phyloP scores from a whole-genome alignment of 1,139 yeast genomes.

The Kurtzmaniella quercitrusa region DNA sequence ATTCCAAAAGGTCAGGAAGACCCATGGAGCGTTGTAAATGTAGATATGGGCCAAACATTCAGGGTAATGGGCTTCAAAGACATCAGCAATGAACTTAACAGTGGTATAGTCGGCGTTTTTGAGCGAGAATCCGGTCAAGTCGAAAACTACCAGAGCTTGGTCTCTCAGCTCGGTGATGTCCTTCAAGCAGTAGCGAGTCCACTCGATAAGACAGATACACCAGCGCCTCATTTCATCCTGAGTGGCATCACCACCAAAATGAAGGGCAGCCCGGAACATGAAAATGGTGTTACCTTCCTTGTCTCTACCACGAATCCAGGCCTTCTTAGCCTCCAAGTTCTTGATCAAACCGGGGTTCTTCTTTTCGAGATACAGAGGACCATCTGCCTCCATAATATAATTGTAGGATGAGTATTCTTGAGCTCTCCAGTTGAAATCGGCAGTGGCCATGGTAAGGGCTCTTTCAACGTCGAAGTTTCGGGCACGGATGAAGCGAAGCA shows the following conservation, averaged over 20 bases:
- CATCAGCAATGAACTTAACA: constrained; percentile 41
- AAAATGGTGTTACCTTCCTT: constrained; percentile 34
- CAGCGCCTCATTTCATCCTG: constrained; percentile 35
- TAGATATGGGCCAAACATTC: constrained; percentile 39
- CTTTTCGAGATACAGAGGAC: constrained; percentile 27
- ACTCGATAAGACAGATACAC: constrained; percentile 37
- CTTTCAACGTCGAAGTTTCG: constrained; percentile 36
- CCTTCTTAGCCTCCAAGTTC: constrained; percentile 35
- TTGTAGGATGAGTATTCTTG: constrained; percentile 25
- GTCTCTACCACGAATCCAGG: constrained; percentile 39
- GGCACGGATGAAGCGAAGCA: constrained; percentile 38
- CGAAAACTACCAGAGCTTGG: constrained; percentile 38
- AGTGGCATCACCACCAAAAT: constrained; percentile 38
- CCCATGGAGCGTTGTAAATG: constrained; percentile 49
- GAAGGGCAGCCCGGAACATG: constrained; percentile 37
- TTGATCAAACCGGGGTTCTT: constrained; percentile 33
- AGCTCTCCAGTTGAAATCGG: constrained; percentile 37
- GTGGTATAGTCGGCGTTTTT: constrained; percentile 43
- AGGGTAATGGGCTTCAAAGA: constrained; percentile 48
- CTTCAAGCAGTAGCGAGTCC: constrained; percentile 33
- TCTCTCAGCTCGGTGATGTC: constrained; percentile 35
- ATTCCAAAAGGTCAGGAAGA: constrained; percentile 45
- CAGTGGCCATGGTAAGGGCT: constrained; percentile 30
- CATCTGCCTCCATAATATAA: constrained; percentile 39
- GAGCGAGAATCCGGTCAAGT: constrained; percentile 43